Percentiles rank a stretch among this genome's conserved stretches.
These are phyloP conservation scores for Lodderomyces theae DNA, from an alignment of 1,139 yeast species.

Conservation along the genomic window DNA sequence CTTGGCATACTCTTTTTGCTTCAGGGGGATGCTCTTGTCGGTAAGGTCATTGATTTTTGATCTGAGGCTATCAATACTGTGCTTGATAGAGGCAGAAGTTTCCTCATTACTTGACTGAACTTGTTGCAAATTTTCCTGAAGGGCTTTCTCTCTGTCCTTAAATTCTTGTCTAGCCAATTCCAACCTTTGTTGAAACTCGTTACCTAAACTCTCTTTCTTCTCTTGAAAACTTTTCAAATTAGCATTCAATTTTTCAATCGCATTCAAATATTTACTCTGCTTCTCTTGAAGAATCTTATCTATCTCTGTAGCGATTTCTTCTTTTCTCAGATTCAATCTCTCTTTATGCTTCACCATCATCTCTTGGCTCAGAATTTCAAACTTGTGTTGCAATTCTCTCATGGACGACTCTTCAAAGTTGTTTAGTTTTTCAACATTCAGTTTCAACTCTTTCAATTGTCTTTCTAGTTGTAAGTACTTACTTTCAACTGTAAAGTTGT, in stretches of 20 bases:
- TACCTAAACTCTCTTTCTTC: background rate
- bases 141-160: conserved; percentile 6
- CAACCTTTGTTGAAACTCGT: background rate
- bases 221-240: background rate
- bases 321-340: conserved; percentile 36
- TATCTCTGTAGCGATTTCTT: conserved; percentile 30
- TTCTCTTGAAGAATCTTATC: conserved; percentile 33
- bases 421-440: conserved; percentile 30
- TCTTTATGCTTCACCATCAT: conserved; percentile 34
- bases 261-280: conserved; percentile 24
- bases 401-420: conserved; percentile 27
- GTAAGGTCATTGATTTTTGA: conserved; percentile 4
- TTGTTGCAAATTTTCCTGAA: conserved; percentile 28
- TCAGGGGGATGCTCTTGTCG: conserved; percentile 1
- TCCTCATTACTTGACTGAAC: conserved; percentile 3
- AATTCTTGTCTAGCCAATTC: background rate
- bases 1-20: conserved; percentile 7
- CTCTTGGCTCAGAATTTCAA: conserved; percentile 32
- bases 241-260: conserved; percentile 16
- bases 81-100: conserved; percentile 8
- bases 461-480: conserved; percentile 24
- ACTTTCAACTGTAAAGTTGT: conserved; percentile 40
- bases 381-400: conserved; percentile 31
- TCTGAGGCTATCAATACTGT: conserved; percentile 3
- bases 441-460: conserved; percentile 19